Percentiles rank a stretch among this genome's conserved stretches.
Conservation (phyloP, 768 basidiomycete genomes). For the Mycena pura region DNA sequence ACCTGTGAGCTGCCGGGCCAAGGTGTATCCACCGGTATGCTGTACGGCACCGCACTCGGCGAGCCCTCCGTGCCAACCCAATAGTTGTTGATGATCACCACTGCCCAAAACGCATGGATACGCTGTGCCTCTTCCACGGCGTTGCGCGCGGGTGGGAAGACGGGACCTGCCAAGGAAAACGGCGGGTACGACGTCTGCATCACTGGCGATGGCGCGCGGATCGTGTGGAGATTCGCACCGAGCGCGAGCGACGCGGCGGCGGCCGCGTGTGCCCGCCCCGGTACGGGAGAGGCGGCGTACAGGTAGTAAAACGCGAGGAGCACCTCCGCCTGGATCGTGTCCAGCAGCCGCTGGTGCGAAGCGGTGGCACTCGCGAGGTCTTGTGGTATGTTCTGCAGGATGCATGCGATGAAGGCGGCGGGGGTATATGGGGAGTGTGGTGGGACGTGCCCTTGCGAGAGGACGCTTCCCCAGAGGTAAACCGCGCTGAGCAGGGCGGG, state of each 20-base stretch:
- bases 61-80: constrained; percentile 10
- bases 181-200: background rate
- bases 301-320: constrained; percentile 59
- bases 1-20: constrained; percentile 8
- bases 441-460: constrained; percentile 45
- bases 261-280: constrained; percentile 54
- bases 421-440: constrained; percentile 34
- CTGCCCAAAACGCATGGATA: constrained; percentile 19
- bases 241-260: background rate
- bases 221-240: background rate
- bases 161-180: background rate
- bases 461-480: constrained; percentile 59
- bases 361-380: background rate
- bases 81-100: constrained; percentile 10
- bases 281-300: constrained; percentile 52
- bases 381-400: constrained; percentile 6
- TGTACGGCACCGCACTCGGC: background rate
- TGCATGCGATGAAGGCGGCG: background rate
- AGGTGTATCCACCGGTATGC: background rate
- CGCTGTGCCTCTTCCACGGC: constrained; percentile 2
- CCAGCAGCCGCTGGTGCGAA: constrained; percentile 41
- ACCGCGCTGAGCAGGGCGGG: constrained; percentile 56
- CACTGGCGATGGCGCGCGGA: background rate
- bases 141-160: background rate
- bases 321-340: constrained; percentile 58